phyloP scores from a whole-genome alignment of 2,329 filamentous ascomycete genomes.

The Sporothrix humicola region DNA sequence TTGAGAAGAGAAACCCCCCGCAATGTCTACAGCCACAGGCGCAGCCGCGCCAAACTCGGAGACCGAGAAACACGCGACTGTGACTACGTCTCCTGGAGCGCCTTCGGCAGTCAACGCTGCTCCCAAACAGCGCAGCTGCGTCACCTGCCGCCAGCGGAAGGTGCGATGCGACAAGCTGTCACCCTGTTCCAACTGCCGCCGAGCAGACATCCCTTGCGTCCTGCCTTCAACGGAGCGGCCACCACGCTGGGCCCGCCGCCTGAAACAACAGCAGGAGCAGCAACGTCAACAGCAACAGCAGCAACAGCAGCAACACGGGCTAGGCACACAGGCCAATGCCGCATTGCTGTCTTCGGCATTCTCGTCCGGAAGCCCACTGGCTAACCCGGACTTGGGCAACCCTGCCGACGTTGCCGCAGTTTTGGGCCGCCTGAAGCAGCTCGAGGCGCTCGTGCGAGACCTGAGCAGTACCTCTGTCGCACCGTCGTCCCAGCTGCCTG shows the following conservation, averaged over 20 bases:
- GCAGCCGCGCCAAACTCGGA: conserved; percentile 29
- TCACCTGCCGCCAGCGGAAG: conserved; percentile 59
- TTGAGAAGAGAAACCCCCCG: neutral
- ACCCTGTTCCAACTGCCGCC: conserved; percentile 62
- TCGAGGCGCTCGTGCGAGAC: conserved; percentile 59
- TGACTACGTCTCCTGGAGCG: neutral
- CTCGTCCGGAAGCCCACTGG: neutral
- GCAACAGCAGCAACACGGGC: neutral
- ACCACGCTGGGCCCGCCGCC: conserved; percentile 61
- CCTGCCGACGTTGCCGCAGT: conserved; percentile 47
- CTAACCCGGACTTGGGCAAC: conserved; percentile 34
- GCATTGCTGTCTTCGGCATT: conserved; percentile 1
- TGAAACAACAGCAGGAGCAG: conserved; percentile 35
- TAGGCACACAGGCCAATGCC: neutral
- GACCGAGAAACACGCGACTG: conserved; percentile 40
- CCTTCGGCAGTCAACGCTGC: conserved; percentile 2
- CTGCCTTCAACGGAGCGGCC: conserved; percentile 55
- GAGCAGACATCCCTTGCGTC: conserved; percentile 58
- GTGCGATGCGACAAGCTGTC: conserved; percentile 62
- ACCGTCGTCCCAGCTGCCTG: conserved; percentile 39
- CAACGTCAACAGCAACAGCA: conserved; percentile 23
- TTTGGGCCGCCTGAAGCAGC: conserved; percentile 55
- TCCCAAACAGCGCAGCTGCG: conserved; percentile 54
- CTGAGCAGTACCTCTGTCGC: conserved; percentile 46
- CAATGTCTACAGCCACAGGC: conserved; percentile 16